Base-by-base conservation (phyloP, 2,329 filamentous ascomycete species). In the Aureobasidium lini region DNA sequence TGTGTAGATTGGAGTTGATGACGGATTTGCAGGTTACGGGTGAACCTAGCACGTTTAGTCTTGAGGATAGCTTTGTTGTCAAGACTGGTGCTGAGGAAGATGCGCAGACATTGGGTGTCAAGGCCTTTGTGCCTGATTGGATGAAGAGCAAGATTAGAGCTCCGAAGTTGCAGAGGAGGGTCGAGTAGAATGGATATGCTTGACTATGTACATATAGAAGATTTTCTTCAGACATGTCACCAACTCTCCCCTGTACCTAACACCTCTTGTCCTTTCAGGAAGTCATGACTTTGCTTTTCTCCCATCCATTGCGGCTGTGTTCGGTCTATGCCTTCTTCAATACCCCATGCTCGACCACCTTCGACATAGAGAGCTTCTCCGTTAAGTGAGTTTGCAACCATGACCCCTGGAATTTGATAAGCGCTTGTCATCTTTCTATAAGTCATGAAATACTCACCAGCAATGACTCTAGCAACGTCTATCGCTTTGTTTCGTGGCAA, bases 1-100 rank as follows among this genome's bases (percentile, higher is more conserved):
- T 96, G 65, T 96, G 93, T 70, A 84, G 93, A 29, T 74, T 97
- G 66, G 91, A 95, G 75, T 86, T 87, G 70, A 96, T 96, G 92
- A 95, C 90, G 5, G 87, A 90, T 69, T 76, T 94, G 49, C 77
- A 78, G 36, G 76, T 94, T 57, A 88, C 87, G 2, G 88, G 85
- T 60, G 84, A 88, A 63, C 81, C 82, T 0, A 81, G 82, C 16
- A 75, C 75, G 23, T 89, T 79, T 69, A 82, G 76, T 61, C 79
- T 82, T 0, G 79, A 78, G 1, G 80, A 85, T 69, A 68, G 75
- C 57, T 83, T 84, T 67, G 71, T 71, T 6, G 46, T 77, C 1
- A 59, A 62, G 9, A 61, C 34, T 15, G 61, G 50, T 6, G 61
- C 32, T 15, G 56, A 34, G 15, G 62, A 67, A 4, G 67, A 64